These are phyloP conservation scores for Peziza echinospora DNA, from an alignment of 495 filamentous ascomycete species.

Conservation along the genomic window DNA sequence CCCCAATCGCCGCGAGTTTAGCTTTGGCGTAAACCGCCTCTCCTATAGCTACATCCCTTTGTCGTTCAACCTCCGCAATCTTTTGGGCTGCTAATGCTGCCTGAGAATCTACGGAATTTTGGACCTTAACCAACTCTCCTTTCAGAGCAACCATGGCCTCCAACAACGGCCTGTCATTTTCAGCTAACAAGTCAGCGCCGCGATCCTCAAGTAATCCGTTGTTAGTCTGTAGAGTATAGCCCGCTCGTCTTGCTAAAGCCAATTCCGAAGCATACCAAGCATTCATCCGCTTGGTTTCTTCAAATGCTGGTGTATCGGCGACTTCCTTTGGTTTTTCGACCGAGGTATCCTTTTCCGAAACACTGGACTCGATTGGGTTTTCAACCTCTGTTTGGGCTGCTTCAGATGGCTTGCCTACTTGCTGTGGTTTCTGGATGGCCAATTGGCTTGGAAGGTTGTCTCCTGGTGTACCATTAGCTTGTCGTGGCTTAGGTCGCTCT, in stretches of 20 bases:
- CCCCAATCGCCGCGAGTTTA: slow-evolving; percentile 47
- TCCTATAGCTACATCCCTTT: slow-evolving; percentile 72
- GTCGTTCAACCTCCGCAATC: slow-evolving; percentile 80
- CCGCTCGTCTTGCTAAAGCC: slow-evolving; percentile 67
- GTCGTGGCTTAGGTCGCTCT: not conserved
- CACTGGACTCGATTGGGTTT: no score
- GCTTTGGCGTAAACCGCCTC: slow-evolving; percentile 92
- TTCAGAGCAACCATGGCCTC: slow-evolving; percentile 86
- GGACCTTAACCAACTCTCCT: slow-evolving; percentile 60
- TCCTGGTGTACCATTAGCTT: not conserved
- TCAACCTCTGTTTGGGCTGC: not conserved
- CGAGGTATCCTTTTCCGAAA: no score
- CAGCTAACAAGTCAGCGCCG: slow-evolving; percentile 51
- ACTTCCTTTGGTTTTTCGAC: no score
- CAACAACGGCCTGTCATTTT: slow-evolving; percentile 77
- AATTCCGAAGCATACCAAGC: slow-evolving; percentile 96
- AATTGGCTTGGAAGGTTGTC: not conserved
- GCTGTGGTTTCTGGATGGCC: not conserved
- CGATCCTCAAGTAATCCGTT: slow-evolving; percentile 58
- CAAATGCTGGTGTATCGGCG: no score
- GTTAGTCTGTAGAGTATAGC: slow-evolving; percentile 56
- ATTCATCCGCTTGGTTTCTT: slow-evolving; percentile 59
- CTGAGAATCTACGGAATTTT: slow-evolving; percentile 69
- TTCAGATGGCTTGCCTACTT: no score
- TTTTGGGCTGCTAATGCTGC: slow-evolving; percentile 61